phyloP scores from a whole-genome alignment of 169 alveolate genomes.

The Amoebophrya sp. region DNA sequence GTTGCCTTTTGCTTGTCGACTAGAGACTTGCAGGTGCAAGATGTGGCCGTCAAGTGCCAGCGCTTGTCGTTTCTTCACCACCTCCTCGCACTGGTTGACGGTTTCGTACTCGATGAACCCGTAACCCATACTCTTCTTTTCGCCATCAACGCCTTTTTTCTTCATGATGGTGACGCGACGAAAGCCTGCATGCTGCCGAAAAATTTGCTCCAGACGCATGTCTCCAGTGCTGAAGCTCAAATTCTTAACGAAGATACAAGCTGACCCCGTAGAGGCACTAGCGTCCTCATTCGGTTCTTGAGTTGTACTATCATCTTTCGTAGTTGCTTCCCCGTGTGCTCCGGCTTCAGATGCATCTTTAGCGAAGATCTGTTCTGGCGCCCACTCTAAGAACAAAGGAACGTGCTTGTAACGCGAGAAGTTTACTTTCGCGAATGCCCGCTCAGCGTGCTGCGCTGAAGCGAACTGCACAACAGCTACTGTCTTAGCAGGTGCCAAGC shows the following conservation, averaged over 20 bases:
- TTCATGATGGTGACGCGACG: slow-evolving; percentile 31
- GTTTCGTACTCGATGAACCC: slow-evolving; percentile 83
- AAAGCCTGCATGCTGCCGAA: slow-evolving; percentile 33
- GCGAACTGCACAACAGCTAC: slow-evolving; percentile 78
- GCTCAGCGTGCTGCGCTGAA: slow-evolving; percentile 64
- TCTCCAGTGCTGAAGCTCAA: slow-evolving; percentile 74
- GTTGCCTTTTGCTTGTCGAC: neutral
- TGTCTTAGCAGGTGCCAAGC: slow-evolving; percentile 76
- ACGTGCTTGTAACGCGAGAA: slow-evolving; percentile 66
- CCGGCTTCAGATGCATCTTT: neutral
- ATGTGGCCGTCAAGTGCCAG: slow-evolving; percentile 60
- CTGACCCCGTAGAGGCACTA: slow-evolving; percentile 31
- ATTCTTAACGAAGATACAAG: slow-evolving; percentile 78
- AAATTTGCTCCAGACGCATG: slow-evolving; percentile 47
- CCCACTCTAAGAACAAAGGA: slow-evolving; percentile 85
- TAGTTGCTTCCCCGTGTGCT: neutral
- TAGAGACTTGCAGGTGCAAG: slow-evolving; percentile 54
- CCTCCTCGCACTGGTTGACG: slow-evolving; percentile 46
- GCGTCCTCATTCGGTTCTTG: no score
- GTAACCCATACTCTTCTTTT: slow-evolving; percentile 66
- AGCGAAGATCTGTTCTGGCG: slow-evolving; percentile 64
- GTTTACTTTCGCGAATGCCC: slow-evolving; percentile 74
- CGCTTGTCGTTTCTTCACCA: slow-evolving; percentile 55
- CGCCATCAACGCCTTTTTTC: slow-evolving; percentile 22
- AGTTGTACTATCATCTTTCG: neutral